Evolutionary conservation across 495 filamentous ascomycete genomes (phyloP), one percentile per base, ranked within the genome.

Genomic region (Ascodesmis nigricans): DNA sequence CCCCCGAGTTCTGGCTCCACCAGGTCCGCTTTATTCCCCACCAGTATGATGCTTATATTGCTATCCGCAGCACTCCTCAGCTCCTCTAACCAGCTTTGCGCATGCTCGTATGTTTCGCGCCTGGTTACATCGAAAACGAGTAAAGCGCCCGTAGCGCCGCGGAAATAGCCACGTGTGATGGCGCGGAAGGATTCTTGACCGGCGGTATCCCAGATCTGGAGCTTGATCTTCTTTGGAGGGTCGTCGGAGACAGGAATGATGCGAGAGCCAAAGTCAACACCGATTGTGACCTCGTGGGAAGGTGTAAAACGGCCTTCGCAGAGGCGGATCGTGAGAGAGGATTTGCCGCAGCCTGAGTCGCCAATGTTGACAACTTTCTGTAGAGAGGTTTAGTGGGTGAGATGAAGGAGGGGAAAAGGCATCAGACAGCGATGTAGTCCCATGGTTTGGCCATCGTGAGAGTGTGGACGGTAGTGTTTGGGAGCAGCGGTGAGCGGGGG

Each of bases 271-370:
- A 97, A 93, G 54, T 97, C 87, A 16, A 97, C 87, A 37, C 87
- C 87, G 46, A 97, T 93, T 18, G 87, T 97, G 27, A 97, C 87
- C 60, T 93, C 81, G 60, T 93, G 87, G 45, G 80, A 68, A 20
- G 76, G 63, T 34, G 75, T 76, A 62, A 95, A 95, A 46, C 84
- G 83, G 36, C 83, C 84, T 66, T 95, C 84, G 60, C 84, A 95
- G 42, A 95, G 75, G 17, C 84, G 79, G 55, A 95, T 80, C 11
- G 84, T 91, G 42, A 93, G 69, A 4, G 20, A 38, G 6, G 14
- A 26, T 11, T 95, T 95, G 41, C 84, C 84, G 47, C 77, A 84
- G 43, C 80, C 87, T 11, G 73, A 80, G 58, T 93, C 87, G 53
- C 87, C 87, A 50, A 97, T 81, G 58, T 80, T 90, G 52, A 93